Evolutionary conservation across 1,284 basidiomycete genomes (phyloP).

Genomic region (Caloboletus firmus): DNA sequence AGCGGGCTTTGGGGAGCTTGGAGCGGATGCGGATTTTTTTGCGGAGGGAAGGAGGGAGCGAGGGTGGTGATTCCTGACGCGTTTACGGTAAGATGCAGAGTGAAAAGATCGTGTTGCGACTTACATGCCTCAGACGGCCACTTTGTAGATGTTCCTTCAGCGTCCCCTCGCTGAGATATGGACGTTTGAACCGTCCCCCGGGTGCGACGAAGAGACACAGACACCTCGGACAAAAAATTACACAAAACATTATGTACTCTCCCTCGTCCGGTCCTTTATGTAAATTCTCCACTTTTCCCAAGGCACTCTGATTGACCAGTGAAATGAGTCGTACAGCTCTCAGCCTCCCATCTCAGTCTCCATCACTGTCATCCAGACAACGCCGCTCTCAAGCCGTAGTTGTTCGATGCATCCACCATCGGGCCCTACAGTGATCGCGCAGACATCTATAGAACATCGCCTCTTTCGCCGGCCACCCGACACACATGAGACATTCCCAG

Average conservation of each 20-base stretch:
- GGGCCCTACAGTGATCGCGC: background rate
- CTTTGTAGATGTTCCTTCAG: background rate
- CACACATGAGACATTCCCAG: background rate
- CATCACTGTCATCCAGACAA: background rate
- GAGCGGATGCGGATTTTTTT: constrained; percentile 32
- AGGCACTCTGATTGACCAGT: constrained; percentile 7
- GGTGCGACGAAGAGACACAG: background rate
- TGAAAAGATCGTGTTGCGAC: constrained; percentile 5
- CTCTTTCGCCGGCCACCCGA: background rate
- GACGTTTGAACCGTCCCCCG: background rate
- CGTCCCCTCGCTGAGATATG: background rate
- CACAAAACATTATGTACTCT: constrained; percentile 24
- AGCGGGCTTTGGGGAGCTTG: constrained; percentile 24
- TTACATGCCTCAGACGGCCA: constrained; percentile 20
- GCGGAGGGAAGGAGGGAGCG: constrained; percentile 23
- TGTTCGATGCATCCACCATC: background rate
- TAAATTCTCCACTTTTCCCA: constrained; percentile 29
- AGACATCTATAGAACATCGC: background rate
- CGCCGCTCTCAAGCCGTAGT: background rate
- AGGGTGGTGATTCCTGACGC: constrained; percentile 26
- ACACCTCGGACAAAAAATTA: constrained; percentile 3
- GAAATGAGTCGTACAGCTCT: constrained; percentile 7
- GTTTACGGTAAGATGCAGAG: background rate
- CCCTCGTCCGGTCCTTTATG: constrained; percentile 26
- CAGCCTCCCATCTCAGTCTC: background rate